Conservation (phyloP, 345 rosid genomes). For the Rhodamnia argentea region DNA sequence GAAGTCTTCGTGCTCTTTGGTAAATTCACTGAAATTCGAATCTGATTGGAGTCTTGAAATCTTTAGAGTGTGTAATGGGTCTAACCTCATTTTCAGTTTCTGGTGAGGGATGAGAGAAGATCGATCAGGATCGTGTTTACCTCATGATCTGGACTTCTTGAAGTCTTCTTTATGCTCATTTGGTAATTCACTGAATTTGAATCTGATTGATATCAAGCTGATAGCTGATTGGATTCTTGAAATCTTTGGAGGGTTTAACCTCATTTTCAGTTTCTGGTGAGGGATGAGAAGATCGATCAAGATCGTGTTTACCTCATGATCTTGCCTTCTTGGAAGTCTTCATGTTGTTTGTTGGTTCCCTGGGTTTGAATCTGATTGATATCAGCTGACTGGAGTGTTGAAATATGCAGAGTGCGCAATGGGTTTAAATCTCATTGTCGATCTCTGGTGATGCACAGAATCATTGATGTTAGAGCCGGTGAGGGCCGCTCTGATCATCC, state of each 20-base stretch:
- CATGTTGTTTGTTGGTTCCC: background rate
- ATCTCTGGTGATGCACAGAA: background rate
- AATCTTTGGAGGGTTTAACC: background rate
- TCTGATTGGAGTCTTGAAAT: background rate
- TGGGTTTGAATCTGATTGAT: background rate
- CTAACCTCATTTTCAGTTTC: background rate
- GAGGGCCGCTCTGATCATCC: background rate
- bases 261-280: background rate
- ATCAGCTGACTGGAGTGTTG: background rate
- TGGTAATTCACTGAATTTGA: background rate
- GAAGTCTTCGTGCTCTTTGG: background rate
- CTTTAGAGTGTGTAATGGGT: background rate
- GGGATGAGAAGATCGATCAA: constrained; percentile 29
- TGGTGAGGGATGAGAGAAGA: constrained; percentile 12
- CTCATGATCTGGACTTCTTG: background rate
- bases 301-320: background rate
- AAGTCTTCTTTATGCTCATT: background rate
- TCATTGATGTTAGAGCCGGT: background rate
- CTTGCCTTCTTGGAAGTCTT: background rate
- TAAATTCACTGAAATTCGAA: background rate
- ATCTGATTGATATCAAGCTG: background rate
- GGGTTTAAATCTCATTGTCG: background rate
- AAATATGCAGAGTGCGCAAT: background rate
- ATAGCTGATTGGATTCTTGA: background rate
- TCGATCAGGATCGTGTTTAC: background rate